These are phyloP conservation scores for Moesziomyces parantarcticus DNA, from an alignment of 1,284 basidiomycete genomes.

Conservation along the genomic window DNA sequence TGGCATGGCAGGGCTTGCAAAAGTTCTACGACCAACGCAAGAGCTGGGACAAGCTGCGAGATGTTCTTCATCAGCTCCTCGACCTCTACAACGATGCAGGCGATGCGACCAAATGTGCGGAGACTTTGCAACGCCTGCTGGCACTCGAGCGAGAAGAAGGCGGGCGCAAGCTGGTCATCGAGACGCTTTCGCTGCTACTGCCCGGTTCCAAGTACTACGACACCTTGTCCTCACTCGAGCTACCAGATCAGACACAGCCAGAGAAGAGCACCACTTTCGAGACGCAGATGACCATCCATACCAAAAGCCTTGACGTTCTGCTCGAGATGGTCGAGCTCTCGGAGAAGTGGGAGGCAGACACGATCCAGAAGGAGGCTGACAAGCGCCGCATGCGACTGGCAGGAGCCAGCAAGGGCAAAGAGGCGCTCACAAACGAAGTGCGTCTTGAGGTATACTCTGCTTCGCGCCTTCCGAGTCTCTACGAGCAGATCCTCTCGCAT, in stretches of 20 bases:
- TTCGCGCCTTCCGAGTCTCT: slow-evolving; percentile 54
- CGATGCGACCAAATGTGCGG: slow-evolving; percentile 82
- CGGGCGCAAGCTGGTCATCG: slow-evolving; percentile 17
- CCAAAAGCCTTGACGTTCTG: slow-evolving; percentile 67
- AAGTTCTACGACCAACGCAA: slow-evolving; percentile 67
- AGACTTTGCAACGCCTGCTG: slow-evolving; percentile 81
- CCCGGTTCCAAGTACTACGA: slow-evolving; percentile 79
- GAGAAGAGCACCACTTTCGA: slow-evolving; percentile 69
- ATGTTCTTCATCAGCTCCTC: slow-evolving; percentile 60
- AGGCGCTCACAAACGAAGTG: slow-evolving; percentile 49
- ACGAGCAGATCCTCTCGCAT: slow-evolving; percentile 58
- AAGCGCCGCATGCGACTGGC: slow-evolving; percentile 58
- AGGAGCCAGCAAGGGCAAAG: slow-evolving; percentile 54
- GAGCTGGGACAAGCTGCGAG: slow-evolving; percentile 62
- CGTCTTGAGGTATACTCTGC: slow-evolving; percentile 42
- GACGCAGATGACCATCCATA: slow-evolving; percentile 76
- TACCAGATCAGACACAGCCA: slow-evolving; percentile 81
- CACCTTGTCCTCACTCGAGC: slow-evolving; percentile 76
- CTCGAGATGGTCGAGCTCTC: slow-evolving; percentile 54
- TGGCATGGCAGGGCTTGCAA: slow-evolving; percentile 69
- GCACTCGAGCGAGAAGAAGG: slow-evolving; percentile 76
- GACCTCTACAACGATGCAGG: slow-evolving; percentile 58
- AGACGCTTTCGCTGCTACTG: slow-evolving; percentile 77
- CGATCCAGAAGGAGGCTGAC: slow-evolving; percentile 56
- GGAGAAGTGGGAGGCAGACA: slow-evolving; percentile 50